These are phyloP conservation scores for sweet orange (Citrus sinensis) DNA, from an alignment of 345 rosid genomes.

Conservation along the genomic window DVS_A1.0 CM039165.1:14504501-14505000, in stretches of 20 bases:
- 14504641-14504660: not conserved
- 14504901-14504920: not conserved
- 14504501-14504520: rapidly evolving
- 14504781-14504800: not conserved
- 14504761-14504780: not conserved
- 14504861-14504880: not conserved
- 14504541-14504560: not conserved
- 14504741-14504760: not conserved
- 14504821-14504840: not conserved
- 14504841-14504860: not conserved
- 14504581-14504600: not conserved
- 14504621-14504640: not conserved
- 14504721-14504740: not conserved
- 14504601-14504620: not conserved
- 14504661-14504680: not conserved
- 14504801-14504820: not conserved
- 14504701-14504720: not conserved
- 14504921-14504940: not conserved
- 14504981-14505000: not conserved
- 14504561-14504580: not conserved
- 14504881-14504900: not conserved
- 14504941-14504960: not conserved
- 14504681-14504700: not conserved
- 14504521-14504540: not conserved
- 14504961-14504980: not conserved